Percentiles rank a stretch among this genome's conserved stretches.
These are phyloP conservation scores for Eucalyptus paniculata DNA, from an alignment of 345 rosid species.

Conservation along the genomic window DNA sequence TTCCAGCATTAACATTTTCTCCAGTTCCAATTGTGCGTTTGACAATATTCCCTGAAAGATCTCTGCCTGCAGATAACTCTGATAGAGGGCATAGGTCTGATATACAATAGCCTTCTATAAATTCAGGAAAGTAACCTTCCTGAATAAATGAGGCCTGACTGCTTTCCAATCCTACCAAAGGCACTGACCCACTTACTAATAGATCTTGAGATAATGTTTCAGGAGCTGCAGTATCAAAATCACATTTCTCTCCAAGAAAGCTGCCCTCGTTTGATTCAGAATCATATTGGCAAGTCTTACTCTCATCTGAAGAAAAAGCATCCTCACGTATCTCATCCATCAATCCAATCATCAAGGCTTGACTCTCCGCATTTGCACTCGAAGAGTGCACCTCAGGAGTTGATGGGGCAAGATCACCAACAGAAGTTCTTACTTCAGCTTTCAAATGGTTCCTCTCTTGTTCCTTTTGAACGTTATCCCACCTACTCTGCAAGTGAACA, in stretches of 20 bases:
- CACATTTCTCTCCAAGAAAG: constrained; percentile 26
- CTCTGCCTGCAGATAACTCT: constrained; percentile 37
- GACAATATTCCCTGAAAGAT: constrained; percentile 9
- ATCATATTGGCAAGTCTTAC: constrained; percentile 16
- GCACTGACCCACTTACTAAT: constrained; percentile 23
- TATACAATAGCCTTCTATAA: constrained; percentile 74
- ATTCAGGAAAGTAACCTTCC: constrained; percentile 40
- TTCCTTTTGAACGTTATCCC: constrained; percentile 51
- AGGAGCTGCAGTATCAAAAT: constrained; percentile 18
- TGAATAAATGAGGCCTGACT: constrained; percentile 40
- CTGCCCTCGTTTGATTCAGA: constrained; percentile 19
- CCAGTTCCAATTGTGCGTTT: constrained; percentile 11
- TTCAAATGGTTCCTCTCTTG: constrained; percentile 24
- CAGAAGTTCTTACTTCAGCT: constrained; percentile 7
- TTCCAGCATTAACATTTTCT: constrained; percentile 30
- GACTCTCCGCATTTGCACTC: constrained; percentile 11
- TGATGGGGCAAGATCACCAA: constrained; percentile 10
- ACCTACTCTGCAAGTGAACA: constrained; percentile 79
- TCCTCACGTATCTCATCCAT: constrained; percentile 76
- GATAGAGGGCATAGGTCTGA: constrained; percentile 46
- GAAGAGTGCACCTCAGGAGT: constrained; percentile 23
- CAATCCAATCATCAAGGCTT: constrained; percentile 29
- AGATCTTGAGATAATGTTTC: constrained; percentile 15
- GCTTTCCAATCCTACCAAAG: constrained; percentile 27
- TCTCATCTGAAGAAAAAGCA: constrained; percentile 45